Conservation (phyloP, 257 asterid genomes). For the Linaria vulgaris region DNA sequence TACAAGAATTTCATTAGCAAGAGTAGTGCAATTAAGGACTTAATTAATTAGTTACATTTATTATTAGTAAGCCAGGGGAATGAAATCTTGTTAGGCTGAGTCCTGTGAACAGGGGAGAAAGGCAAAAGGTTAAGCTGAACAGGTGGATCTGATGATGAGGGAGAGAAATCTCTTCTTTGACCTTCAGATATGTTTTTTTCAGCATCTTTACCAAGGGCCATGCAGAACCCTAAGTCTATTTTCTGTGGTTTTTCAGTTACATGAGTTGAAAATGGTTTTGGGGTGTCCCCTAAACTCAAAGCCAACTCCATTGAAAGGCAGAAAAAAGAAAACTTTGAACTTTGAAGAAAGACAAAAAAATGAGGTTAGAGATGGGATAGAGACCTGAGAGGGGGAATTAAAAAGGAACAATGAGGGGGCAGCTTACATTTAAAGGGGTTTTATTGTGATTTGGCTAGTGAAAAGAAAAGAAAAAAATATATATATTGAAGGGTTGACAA, state of each 20-base stretch:
- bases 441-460: conserved; percentile 26
- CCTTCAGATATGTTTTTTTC: conserved; percentile 22
- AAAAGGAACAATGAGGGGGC: conserved; percentile 16
- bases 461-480: conserved; percentile 27
- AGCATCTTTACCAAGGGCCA: conserved; percentile 36
- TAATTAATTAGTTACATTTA: conserved; percentile 37
- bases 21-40: too few relatives aligned
- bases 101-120: conserved; percentile 48
- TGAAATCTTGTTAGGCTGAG: conserved; percentile 32
- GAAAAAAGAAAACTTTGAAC: neutral
- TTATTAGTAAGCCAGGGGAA: conserved; percentile 75
- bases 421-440: conserved; percentile 5
- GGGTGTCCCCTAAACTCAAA: conserved; percentile 72
- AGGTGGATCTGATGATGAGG: conserved; percentile 62
- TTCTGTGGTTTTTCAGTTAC: conserved; percentile 43
- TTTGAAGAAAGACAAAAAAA: neutral
- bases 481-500: conserved; percentile 45
- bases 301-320: conserved; percentile 63
- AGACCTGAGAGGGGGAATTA: conserved; percentile 17
- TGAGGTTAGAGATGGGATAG: neutral
- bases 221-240: conserved; percentile 70
- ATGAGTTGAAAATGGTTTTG: conserved; percentile 52
- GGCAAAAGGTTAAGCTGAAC: conserved; percentile 88
- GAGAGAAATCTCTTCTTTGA: conserved; percentile 26
- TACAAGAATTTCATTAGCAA: too few relatives aligned